Base-by-base conservation (phyloP, 345 rosid species). In the Erucastrum elatum region DNA sequence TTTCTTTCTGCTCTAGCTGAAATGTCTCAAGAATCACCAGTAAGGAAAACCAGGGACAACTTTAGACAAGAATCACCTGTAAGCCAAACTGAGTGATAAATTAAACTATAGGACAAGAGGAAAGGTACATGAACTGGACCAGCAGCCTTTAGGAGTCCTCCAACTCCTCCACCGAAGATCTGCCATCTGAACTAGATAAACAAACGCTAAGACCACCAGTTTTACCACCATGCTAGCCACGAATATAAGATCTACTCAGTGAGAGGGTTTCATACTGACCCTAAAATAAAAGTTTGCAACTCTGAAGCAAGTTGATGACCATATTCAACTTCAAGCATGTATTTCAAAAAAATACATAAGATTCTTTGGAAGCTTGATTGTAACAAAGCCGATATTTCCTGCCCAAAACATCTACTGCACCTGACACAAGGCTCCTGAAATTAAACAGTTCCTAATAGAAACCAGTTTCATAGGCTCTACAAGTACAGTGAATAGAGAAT, bases 131-230 rank as follows among this genome's bases (percentile, higher is more conserved):
- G 94, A 39, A 92, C 98, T 34, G 94, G 94, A 53, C 98, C 94
- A 4, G 90, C 90, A 72, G 98, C 98, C 63, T 81, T 88, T 75
- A 94, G 84, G 35, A 87, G 87, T 65, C 97, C 98, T 9, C 91
- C 90, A 80, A 94, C 89, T 69, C 91, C 95, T 77, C 98, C 98
- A 12, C 98, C 97, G 34, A 94, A 79, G 53, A 89, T 87, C 74
- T 90, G 70, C 97, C 97, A 81, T 87, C 87, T 26, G 88, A 53
- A 79, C 69, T 82, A 68, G 92, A 85, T 70, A 94, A 85, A 78
- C 90, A 92, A 58, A 94, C 86, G 75, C 97, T 92, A 67, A 92
- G 89, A 64, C 97, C 91, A 71, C 97, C 95, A 69, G 88, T 84
- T 86, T 88, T 88, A 39, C 90, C 93, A 66, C 94, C 97, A 64